These are phyloP conservation scores for Fusarium sp. DNA, from an alignment of 2,329 filamentous ascomycete genomes.

Conservation along the genomic window DNA sequence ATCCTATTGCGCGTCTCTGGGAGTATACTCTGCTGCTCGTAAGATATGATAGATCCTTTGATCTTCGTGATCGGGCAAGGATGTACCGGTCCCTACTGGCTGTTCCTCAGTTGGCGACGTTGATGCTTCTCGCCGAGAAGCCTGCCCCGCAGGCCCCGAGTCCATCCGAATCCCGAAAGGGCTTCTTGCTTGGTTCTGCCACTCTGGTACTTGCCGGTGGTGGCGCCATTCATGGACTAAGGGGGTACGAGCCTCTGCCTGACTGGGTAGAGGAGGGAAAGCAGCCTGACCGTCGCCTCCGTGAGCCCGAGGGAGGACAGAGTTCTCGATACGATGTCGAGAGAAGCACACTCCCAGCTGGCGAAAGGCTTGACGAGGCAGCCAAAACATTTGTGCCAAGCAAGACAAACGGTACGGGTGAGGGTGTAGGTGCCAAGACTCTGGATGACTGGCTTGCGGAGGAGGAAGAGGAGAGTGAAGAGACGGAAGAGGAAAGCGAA, in stretches of 20 bases:
- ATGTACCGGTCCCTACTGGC: constrained; percentile 88
- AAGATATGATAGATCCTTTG: constrained; percentile 94
- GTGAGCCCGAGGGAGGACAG: constrained; percentile 66
- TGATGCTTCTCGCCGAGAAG: constrained; percentile 93
- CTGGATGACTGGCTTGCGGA: constrained; percentile 94
- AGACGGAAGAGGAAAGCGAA: constrained; percentile 64
- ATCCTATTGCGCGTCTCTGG: constrained; percentile 84
- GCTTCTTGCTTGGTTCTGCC: constrained; percentile 83
- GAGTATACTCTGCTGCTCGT: constrained; percentile 86
- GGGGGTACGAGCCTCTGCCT: constrained; percentile 83
- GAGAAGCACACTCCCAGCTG: constrained; percentile 64
- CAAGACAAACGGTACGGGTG: constrained; percentile 64
- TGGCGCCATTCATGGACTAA: constrained; percentile 77
- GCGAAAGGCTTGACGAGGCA: constrained; percentile 72
- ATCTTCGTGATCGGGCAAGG: constrained; percentile 90
- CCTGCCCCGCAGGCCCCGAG: constrained; percentile 91
- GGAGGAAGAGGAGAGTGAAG: constrained; percentile 69
- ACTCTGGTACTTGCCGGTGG: constrained; percentile 86
- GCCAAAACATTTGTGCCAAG: constrained; percentile 52
- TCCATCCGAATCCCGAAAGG: constrained; percentile 85
- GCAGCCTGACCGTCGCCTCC: constrained; percentile 81
- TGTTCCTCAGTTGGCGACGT: constrained; percentile 86
- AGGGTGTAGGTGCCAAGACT: constrained; percentile 75
- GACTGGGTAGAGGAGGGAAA: constrained; percentile 85
- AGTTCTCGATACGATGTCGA: constrained; percentile 49